Evolutionary conservation across 2,329 filamentous ascomycete species (phyloP).

Genomic region (Ceratocystis alfenasii): DNA sequence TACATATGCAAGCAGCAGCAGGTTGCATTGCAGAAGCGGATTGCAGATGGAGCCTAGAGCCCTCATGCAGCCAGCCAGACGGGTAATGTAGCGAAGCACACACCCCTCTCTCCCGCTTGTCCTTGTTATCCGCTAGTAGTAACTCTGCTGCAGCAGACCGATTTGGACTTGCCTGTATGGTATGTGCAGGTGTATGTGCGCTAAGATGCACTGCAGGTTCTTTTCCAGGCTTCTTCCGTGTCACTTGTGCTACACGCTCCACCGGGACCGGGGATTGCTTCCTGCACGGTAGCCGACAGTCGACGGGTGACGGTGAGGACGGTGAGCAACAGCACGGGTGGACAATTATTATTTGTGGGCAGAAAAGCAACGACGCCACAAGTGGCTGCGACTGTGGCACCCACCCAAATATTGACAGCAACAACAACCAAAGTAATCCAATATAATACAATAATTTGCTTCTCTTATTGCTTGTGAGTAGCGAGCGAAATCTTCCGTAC

Average conservation of each 20-base stretch:
- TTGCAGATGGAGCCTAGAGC: not conserved
- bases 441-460: no score
- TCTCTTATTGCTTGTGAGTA: no score
- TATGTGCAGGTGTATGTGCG: not conserved
- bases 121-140: not conserved
- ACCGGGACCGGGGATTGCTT: not conserved
- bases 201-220: not conserved
- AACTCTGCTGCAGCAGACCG: not conserved
- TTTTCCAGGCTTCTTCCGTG: not conserved
- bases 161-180: not conserved
- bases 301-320: no score
- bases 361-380: not conserved
- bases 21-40: constrained; percentile 3
- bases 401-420: not conserved
- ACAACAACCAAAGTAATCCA: not conserved
- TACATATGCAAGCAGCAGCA: not conserved
- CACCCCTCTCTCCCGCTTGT: not conserved
- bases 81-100: not conserved
- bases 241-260: not conserved
- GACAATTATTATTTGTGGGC: not conserved
- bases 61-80: not conserved
- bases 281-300: no score
- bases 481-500: no score
- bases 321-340: no score
- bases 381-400: not conserved